Evolutionary conservation across 208 protist species (phyloP), one percentile per base, ranked within the genome.

Genomic region (Trypanosoma scelopori): DNA sequence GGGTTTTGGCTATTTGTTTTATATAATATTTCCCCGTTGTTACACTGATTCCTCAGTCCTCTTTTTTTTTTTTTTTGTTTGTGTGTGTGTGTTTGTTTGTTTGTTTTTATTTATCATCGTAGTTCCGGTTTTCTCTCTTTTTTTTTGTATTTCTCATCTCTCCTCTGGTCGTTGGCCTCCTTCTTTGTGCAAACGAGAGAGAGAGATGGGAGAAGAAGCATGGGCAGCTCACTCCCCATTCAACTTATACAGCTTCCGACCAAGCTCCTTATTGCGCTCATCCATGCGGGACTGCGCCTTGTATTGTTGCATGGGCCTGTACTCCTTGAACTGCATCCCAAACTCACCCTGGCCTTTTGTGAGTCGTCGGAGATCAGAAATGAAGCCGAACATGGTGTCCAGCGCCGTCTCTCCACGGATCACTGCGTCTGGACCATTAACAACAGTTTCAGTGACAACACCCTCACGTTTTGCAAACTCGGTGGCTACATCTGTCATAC

Each of bases 331-430:
- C 63, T 97, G 86, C 92, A 97, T 96, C 65, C 87, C 89, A 71
- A 97, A 97, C 65, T 95, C 92, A 27, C 92, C 92, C 71, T 94
- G 87, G 15, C 92, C 92, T 64, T 95, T 96, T 16, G 92, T 97
- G 16, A 95, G 81, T n/a, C 85, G 72, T 23, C 92, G 84, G 4
- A 97, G 87, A 71, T 97, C 89, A 20, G 84, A 91, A 62, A 97
- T 97, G 72, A 97, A 97, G 43, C 92, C 92, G 59, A 96, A 97
- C 92, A 97, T 97, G 15, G 87, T 95, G 74, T 94, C 88, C 45
- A 97, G 62, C 16, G 92, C 90, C 22, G 91, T 94, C 67, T 97
- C 92, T 37, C 92, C 92, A 53, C 79, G 89, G 59, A 97, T 95
- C 43, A 89, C 77, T 18, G 89, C 81, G 59, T 97, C 92, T 1